phyloP scores from a whole-genome alignment of 1,139 yeast genomes.

The Yamadazyma sp. region DNA sequence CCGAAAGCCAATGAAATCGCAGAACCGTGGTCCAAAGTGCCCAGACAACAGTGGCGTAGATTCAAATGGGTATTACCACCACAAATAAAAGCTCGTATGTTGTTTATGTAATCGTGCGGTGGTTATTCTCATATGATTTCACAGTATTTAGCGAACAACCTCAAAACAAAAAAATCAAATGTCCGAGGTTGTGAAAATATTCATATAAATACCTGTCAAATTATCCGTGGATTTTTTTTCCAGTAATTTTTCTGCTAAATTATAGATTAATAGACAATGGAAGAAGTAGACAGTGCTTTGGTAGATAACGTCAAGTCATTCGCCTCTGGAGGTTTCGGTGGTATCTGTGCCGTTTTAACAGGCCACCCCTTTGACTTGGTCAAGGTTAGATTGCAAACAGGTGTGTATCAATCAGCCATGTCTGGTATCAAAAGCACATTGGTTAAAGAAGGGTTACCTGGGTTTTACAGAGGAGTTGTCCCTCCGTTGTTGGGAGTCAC shows the following conservation, averaged over 20 bases:
- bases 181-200: conserved; percentile 1
- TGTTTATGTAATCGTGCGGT: too few species aligned
- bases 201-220: neutral
- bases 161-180: neutral
- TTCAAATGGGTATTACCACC: neutral
- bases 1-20: too few species aligned
- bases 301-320: conserved; percentile 69
- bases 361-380: conserved; percentile 96
- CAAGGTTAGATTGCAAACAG: conserved; percentile 87
- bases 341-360: conserved; percentile 71
- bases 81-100: too few species aligned
- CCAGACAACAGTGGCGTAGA: too few species aligned
- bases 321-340: conserved; percentile 80
- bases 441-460: conserved; percentile 69
- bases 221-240: neutral
- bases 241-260: neutral
- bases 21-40: too few species aligned
- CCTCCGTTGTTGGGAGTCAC: conserved; percentile 95
- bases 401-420: conserved; percentile 57
- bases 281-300: conserved; percentile 50
- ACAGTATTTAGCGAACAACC: neutral
- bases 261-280: conserved; percentile 24
- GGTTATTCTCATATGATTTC: neutral
- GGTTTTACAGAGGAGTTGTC: conserved; percentile 82
- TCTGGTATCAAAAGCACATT: conserved; percentile 71